Percentiles rank a stretch among this genome's conserved stretches.
Evolutionary conservation across 768 basidiomycete species (phyloP).

Genomic region (Cystobasidium onofrii): DNA sequence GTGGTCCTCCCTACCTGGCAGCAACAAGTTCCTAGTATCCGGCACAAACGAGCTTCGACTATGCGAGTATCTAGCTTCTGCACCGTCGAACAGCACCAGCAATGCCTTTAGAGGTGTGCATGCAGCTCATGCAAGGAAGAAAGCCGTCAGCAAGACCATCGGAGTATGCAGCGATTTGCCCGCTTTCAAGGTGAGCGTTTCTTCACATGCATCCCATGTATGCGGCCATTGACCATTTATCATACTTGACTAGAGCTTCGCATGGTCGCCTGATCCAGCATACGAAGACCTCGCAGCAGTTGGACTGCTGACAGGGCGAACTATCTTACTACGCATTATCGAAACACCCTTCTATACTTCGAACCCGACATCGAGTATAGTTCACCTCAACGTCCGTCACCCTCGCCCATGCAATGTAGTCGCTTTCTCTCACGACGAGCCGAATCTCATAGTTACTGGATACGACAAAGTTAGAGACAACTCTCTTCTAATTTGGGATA

Average conservation of each 20-base stretch:
- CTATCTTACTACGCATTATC: slow-evolving; percentile 33
- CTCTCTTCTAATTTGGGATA: slow-evolving; percentile 39
- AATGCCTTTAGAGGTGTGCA: neutral
- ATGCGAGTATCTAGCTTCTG: slow-evolving; percentile 17
- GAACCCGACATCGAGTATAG: neutral
- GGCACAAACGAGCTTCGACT: slow-evolving; percentile 26
- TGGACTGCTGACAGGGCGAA: slow-evolving; percentile 35
- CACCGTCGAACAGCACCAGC: neutral
- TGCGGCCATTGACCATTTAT: neutral
- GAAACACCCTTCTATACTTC: slow-evolving; percentile 25
- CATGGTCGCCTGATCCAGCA: slow-evolving; percentile 34
- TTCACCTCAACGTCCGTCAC: slow-evolving; percentile 37
- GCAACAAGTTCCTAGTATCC: slow-evolving; percentile 13
- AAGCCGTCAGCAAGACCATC: slow-evolving; percentile 19
- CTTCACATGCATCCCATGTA: neutral
- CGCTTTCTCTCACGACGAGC: slow-evolving; percentile 34
- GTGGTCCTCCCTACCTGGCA: neutral
- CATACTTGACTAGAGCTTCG: slow-evolving; percentile 23
- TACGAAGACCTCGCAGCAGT: slow-evolving; percentile 34
- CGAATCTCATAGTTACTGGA: slow-evolving; percentile 39
- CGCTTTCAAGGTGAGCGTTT: slow-evolving; percentile 14
- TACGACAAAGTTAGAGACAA: slow-evolving; percentile 41
- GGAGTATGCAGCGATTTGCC: slow-evolving; percentile 21
- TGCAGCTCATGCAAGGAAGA: neutral
- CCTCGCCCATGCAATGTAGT: slow-evolving; percentile 39